Evolutionary conservation across 202 grass and related monocot species (phyloP).

Genomic region (Zoysia matrella): DNA sequence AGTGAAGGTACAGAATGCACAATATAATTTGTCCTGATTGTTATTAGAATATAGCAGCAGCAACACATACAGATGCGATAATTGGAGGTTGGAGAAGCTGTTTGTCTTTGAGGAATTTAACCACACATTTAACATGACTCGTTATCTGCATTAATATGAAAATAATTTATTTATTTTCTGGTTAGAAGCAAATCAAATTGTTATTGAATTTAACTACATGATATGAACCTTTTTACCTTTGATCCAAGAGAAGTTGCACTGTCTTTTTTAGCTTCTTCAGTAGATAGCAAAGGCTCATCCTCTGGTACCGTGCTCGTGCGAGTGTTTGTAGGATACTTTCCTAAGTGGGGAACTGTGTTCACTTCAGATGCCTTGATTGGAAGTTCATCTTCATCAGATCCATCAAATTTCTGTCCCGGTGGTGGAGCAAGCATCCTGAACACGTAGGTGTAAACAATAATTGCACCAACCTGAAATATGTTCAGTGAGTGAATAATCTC

Average conservation of each 20-base stretch:
- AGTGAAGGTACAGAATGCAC: constrained; percentile 26
- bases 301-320: too few species aligned
- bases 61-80: constrained; percentile 65
- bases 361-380: constrained; percentile 53
- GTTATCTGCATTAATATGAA: constrained; percentile 67
- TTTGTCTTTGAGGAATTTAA: constrained; percentile 81
- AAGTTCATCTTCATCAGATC: constrained; percentile 55
- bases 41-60: constrained; percentile 26
- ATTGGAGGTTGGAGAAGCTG: constrained; percentile 61
- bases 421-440: background rate
- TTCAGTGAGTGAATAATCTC: constrained; percentile 30
- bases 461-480: constrained; percentile 46
- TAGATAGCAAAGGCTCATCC: too few species aligned
- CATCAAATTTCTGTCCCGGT: constrained; percentile 79
- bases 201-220: background rate
- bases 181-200: background rate
- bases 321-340: too few species aligned
- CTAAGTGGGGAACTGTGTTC: constrained; percentile 38
- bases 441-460: too few species aligned
- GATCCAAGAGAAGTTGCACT: constrained; percentile 49
- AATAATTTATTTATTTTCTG: constrained; percentile 24
- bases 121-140: constrained; percentile 42
- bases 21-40: background rate
- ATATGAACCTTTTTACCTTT: constrained; percentile 36
- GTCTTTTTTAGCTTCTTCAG: constrained; percentile 35